Base-by-base conservation (phyloP, 176 grass and related monocot species). In the Musa beccarii region DNA sequence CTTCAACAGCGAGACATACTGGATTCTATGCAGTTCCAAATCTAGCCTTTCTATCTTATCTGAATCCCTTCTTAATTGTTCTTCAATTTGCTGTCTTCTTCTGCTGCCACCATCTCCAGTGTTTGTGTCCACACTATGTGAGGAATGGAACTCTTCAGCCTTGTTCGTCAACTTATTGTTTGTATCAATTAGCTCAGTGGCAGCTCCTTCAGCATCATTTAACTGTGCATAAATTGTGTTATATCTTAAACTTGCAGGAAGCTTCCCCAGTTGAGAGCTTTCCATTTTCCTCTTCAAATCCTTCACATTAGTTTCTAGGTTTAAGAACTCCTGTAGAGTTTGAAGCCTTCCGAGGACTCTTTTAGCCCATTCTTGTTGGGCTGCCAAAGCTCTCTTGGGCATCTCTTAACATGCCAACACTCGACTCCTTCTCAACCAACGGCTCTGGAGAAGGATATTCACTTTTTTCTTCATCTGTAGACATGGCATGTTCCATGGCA, bases 31-130 rank as follows among this genome's bases (percentile, higher is more conserved):
- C 43, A 95, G 81, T 55, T 99, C 96, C 67, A 99, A 71, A 52
- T 95, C 96, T 76, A 95, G 86, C 51, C 79, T 82, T 14, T 78
- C 91, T 19, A 99, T 84, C 49, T 95, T 95, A 79, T 99, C 96
- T 6, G 88, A 94, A 10, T 82, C 80, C 81, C 80, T 92, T 49
- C 87, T 80, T 72, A 84, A 82, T 76, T 89, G 82, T 54, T 86
- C 89, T 1, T 81, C 76, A 24, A 94, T 89, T 73, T 89, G 85
- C 76, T 75, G 92, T 81, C 84, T 91, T 54, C 82, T 85, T 20
- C 80, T 79, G 29, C 78, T 84, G 34, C 90, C 61, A 62, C 22
- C n/a, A 66, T 83, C 88, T 92, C 79, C 82, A 75, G 43, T 79
- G 77, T 92, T 87, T 3, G 75, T 57, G n/a, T 52, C 81, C 67